Evolutionary conservation across 805 yeast genomes (phyloP).

Genomic region (Wickerhamiella brachini): DNA sequence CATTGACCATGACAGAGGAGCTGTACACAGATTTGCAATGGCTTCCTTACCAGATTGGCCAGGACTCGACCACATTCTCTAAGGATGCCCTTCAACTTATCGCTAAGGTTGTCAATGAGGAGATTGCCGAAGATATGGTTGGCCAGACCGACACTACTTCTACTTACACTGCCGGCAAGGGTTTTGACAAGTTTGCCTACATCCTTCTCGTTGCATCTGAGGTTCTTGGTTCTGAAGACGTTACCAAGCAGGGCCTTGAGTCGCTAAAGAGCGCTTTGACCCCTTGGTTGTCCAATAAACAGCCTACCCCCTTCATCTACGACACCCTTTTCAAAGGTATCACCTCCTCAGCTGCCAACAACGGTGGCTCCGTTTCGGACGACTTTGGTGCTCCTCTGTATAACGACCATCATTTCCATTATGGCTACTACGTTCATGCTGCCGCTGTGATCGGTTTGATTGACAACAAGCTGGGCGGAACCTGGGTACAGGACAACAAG

Average conservation of each 20-base stretch:
- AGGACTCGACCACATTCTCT: conserved; percentile 27
- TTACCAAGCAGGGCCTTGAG: conserved; percentile 40
- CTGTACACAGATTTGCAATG: conserved; percentile 35
- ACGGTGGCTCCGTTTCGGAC: conserved; percentile 32
- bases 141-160: conserved; percentile 58
- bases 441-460: conserved; percentile 63
- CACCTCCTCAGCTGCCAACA: conserved; percentile 32
- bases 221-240: conserved; percentile 40
- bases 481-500: conserved; percentile 36
- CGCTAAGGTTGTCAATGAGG: conserved; percentile 36
- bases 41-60: conserved; percentile 37
- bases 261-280: conserved; percentile 54
- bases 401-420: conserved; percentile 80
- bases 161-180: conserved; percentile 84
- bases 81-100: conserved; percentile 31
- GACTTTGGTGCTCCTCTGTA: conserved; percentile 70
- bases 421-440: conserved; percentile 73
- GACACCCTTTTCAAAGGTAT: conserved; percentile 47
- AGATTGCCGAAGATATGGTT: conserved; percentile 40
- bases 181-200: conserved; percentile 81
- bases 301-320: conserved; percentile 59
- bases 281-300: conserved; percentile 55
- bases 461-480: conserved; percentile 37
- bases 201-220: conserved; percentile 59
- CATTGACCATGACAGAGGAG: conserved; percentile 23